Conservation (phyloP, 139 green algal species). For the Pycnococcus provasolii region DNA sequence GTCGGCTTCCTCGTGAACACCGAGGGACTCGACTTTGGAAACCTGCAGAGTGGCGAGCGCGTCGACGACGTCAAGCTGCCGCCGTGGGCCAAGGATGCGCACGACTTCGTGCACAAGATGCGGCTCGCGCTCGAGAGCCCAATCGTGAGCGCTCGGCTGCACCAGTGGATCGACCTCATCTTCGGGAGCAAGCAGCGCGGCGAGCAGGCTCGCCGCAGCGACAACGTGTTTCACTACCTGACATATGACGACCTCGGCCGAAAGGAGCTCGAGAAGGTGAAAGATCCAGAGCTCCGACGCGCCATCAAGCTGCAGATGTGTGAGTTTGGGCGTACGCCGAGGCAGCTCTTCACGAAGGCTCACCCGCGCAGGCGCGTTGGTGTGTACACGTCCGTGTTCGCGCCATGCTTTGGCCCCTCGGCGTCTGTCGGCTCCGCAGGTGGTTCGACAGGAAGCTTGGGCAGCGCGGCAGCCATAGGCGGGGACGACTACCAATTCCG, state of each 20-base stretch:
- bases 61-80: conserved; percentile 71
- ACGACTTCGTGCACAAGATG: conserved; percentile 26
- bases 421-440: too few relatives aligned
- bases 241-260: conserved; percentile 66
- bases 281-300: conserved; percentile 43
- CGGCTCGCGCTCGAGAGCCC: conserved; percentile 42
- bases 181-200: conserved; percentile 77
- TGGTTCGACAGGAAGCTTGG: too few relatives aligned
- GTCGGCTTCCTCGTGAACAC: conserved; percentile 69
- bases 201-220: conserved; percentile 49
- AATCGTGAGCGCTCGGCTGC: conserved; percentile 35
- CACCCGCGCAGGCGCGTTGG: conserved; percentile 38
- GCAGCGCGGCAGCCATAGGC: too few relatives aligned
- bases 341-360: conserved; percentile 62
- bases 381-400: too few relatives aligned
- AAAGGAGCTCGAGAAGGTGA: conserved; percentile 49
- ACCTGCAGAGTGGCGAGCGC: conserved; percentile 52
- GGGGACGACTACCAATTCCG: too few relatives aligned
- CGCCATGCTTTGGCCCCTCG: too few relatives aligned
- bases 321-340: conserved; percentile 80
- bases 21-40: conserved; percentile 47
- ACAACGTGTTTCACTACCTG: conserved; percentile 80
- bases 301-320: conserved; percentile 64
- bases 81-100: conserved; percentile 46
- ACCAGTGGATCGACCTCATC: conserved; percentile 58